These are phyloP conservation scores for Erythrophleum ivorense DNA, from an alignment of 331 rosid genomes.

Conservation along the genomic window DNA sequence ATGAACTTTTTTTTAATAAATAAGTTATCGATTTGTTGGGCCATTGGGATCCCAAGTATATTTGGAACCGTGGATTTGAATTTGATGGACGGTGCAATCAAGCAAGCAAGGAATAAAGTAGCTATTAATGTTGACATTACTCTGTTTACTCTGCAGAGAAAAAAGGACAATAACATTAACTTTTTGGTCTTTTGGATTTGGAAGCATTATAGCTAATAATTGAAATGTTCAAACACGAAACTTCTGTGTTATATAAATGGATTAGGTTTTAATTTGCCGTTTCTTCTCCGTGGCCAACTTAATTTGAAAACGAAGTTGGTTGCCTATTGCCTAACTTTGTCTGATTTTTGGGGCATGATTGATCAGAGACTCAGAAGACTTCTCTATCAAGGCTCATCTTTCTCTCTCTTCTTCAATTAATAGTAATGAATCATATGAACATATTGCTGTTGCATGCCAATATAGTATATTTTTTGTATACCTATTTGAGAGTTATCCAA, in stretches of 20 bases:
- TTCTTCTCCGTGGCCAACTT: not conserved
- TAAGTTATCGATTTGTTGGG: too few relatives aligned
- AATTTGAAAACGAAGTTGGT: too few relatives aligned
- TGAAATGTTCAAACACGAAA: not conserved
- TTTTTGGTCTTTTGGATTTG: slow-evolving; percentile 15
- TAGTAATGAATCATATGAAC: not conserved
- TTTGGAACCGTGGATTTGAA: slow-evolving; percentile 22
- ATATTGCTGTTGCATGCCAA: slow-evolving; percentile 36
- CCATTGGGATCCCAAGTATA: slow-evolving; percentile 22
- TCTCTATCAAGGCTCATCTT: too few relatives aligned
- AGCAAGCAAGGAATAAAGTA: not conserved
- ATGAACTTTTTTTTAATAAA: not conserved
- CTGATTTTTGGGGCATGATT: not conserved
- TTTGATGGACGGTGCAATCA: slow-evolving; percentile 30
- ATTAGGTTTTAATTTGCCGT: not conserved
- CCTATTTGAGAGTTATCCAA: too few relatives aligned
- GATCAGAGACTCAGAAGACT: slow-evolving; percentile 14
- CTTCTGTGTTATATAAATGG: not conserved
- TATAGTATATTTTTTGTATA: too few relatives aligned
- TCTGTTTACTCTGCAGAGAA: not conserved
- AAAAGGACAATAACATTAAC: not conserved
- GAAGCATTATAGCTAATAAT: not conserved
- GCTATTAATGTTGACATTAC: not conserved
- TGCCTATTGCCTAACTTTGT: not conserved
- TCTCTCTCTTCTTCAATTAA: not conserved